Base-by-base conservation (phyloP, 2,329 filamentous ascomycete species). In the Hypoxylon sp. region DNA sequence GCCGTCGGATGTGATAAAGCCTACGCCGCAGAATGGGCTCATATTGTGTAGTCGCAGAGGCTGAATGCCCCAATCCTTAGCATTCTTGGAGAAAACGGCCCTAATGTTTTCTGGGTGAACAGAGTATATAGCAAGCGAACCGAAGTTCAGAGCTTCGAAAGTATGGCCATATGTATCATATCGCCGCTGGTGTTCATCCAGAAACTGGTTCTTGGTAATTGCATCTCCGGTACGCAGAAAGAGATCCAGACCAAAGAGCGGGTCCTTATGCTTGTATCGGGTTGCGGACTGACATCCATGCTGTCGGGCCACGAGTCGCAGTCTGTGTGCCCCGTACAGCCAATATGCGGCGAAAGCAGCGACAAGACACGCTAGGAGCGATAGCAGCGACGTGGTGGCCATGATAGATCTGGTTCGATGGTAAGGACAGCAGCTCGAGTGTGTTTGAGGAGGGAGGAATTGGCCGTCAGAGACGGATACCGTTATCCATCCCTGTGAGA, bases 101-200 rank as follows among this genome's bases (percentile, higher is more conserved):
- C 61, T 58, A 43, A 66, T 31, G 49, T 62, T 66, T 47, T 64
- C 58, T 48, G 63, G 63, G 38, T 66, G 61, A 48, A 66, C 47
- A 26, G 61, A 60, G 50, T 55, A 60, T 60, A 66, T 57, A 38
- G 40, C 55, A 57, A 35, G 55, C 48, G 58, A 63, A 45, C 63
- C 61, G 48, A 65, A 59, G 56, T 60, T 64, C 38, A 64, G 48
- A 29, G 55, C 55, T 59, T 66, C 63, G 31, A 62, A 64, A 29
- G 62, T 64, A 55, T 62, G 62, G 48, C 58, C 61, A 60, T 60
- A 62, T 54, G 60, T 58, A 58, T 66, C 61, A 49, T 60, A 66
- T 58, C 63, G 60, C 55, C 58, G 63, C 61, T 66, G 63, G 47
- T 64, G 63, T 47, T 65, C 60, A 35, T 53, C 60, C 55, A 65